phyloP scores from a whole-genome alignment of 1,284 basidiomycete genomes.

The Apiotrichum gracile region DNA sequence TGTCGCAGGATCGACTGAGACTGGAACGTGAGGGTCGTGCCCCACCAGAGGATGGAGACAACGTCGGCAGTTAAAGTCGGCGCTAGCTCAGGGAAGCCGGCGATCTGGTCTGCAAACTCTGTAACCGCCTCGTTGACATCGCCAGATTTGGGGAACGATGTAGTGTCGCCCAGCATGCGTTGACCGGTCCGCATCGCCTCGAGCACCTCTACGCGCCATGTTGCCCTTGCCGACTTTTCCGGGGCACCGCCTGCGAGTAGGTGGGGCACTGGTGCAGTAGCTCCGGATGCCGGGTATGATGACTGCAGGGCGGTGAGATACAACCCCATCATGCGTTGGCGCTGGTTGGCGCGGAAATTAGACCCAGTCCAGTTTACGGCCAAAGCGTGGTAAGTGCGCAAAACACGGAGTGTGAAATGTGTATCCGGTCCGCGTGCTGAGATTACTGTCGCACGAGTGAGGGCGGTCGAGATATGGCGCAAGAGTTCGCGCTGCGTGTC shows the following conservation, averaged over 20 bases:
- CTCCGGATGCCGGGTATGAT: conserved; percentile 43
- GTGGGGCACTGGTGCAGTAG: conserved; percentile 15
- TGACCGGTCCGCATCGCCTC: conserved; percentile 64
- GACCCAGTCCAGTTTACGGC: conserved; percentile 63
- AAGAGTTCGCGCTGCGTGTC: conserved; percentile 40
- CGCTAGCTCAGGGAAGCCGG: conserved; percentile 69
- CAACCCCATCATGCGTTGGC: conserved; percentile 61
- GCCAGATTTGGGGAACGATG: conserved; percentile 76
- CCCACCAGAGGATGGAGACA: conserved; percentile 76
- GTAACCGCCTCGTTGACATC: conserved; percentile 73
- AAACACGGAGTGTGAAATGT: conserved; percentile 51
- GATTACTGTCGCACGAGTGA: conserved; percentile 46
- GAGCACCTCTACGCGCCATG: conserved; percentile 62
- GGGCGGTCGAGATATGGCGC: conserved; percentile 38
- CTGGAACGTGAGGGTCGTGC: conserved; percentile 84
- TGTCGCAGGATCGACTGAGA: conserved; percentile 76
- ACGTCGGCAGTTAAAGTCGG: conserved; percentile 16
- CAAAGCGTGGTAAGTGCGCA: conserved; percentile 60
- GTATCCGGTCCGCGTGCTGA: conserved; percentile 30
- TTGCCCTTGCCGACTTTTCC: conserved; percentile 30
- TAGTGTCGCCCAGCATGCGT: conserved; percentile 59
- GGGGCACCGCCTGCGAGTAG: conserved; percentile 25
- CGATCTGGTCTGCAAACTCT: conserved; percentile 73
- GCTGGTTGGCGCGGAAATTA: conserved; percentile 64
- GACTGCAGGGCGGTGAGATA: conserved; percentile 64